Evolutionary conservation across 2,329 filamentous ascomycete species (phyloP).

Genomic region (Colletotrichum aenigma): DNA sequence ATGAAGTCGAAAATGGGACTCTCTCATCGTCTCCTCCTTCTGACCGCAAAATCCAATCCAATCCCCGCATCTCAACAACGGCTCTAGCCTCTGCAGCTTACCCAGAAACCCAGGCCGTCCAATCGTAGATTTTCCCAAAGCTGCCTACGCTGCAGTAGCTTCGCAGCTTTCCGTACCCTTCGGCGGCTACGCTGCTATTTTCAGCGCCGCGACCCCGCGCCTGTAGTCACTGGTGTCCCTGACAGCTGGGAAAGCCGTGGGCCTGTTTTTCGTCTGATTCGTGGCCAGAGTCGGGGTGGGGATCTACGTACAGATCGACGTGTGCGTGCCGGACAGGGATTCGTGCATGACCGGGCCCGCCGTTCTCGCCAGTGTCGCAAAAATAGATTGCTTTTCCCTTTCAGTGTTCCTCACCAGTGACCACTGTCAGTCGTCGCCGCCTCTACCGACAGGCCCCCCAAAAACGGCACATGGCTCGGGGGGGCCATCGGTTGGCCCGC

Average conservation of each 20-base stretch:
- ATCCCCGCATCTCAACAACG: neutral
- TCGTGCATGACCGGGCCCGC: slow-evolving; percentile 1
- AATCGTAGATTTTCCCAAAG: slow-evolving; percentile 13
- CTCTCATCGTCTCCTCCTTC: neutral
- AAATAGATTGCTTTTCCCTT: slow-evolving; percentile 12
- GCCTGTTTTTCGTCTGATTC: neutral
- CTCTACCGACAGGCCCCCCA: neutral
- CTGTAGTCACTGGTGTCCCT: neutral
- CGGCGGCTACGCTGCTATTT: slow-evolving; percentile 20
- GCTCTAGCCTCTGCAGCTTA: neutral
- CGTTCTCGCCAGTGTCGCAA: slow-evolving; percentile 13
- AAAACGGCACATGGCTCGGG: neutral
- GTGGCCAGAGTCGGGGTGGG: neutral
- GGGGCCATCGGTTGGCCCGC: neutral
- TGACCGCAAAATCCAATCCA: neutral
- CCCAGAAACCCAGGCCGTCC: neutral
- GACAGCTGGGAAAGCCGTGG: neutral
- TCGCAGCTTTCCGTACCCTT: neutral
- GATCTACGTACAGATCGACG: slow-evolving; percentile 7
- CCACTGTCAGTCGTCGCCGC: neutral
- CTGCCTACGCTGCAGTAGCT: neutral
- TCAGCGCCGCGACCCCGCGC: neutral
- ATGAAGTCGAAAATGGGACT: neutral
- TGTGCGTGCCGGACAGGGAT: slow-evolving; percentile 5
- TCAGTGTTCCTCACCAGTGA: neutral